phyloP scores from a whole-genome alignment of 2,329 filamentous ascomycete species.

The Aspergillus sp. region DNA sequence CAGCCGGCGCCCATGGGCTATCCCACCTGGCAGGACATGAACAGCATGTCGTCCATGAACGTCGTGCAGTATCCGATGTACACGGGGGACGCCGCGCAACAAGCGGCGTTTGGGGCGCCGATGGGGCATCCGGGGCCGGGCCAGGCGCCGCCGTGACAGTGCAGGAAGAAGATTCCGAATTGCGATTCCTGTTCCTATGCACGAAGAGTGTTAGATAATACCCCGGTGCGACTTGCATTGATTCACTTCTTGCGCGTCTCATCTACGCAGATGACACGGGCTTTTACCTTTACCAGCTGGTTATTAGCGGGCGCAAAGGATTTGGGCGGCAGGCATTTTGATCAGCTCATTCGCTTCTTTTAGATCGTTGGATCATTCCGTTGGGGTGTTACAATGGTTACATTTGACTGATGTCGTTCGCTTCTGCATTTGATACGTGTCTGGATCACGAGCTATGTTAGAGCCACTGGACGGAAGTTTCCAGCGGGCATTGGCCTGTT shows the following conservation, averaged over 20 bases:
- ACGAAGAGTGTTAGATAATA: slow-evolving; percentile 8
- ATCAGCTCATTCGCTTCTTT: background rate
- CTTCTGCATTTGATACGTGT: slow-evolving; percentile 11
- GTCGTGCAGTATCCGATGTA: slow-evolving; percentile 35
- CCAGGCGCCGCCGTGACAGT: slow-evolving; percentile 23
- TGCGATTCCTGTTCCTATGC: background rate
- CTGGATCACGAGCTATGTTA: slow-evolving; percentile 15
- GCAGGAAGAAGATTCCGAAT: background rate
- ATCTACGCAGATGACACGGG: slow-evolving; percentile 9
- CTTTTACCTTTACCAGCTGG: slow-evolving; percentile 28
- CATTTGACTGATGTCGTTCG: slow-evolving; percentile 1
- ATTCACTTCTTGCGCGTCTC: slow-evolving; percentile 5
- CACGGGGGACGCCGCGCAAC: slow-evolving; percentile 22
- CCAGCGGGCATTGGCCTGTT: slow-evolving; percentile 6
- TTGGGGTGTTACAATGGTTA: background rate
- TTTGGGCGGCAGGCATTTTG: slow-evolving; percentile 30
- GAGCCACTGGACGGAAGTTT: background rate
- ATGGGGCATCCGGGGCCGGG: slow-evolving; percentile 32
- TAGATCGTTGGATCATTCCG: background rate
- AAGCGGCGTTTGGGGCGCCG: slow-evolving; percentile 24
- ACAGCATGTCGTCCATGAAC: slow-evolving; percentile 27
- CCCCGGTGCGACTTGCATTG: slow-evolving; percentile 8
- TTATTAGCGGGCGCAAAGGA: slow-evolving; percentile 39
- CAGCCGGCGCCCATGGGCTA: slow-evolving; percentile 29
- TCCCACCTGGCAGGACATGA: slow-evolving; percentile 29